A percentile compares a stretch with the other conserved stretches of the same genome.
These are phyloP conservation scores for Cerioporus squamosus DNA, from an alignment of 1,284 basidiomycete species.

Conservation along the genomic window DNA sequence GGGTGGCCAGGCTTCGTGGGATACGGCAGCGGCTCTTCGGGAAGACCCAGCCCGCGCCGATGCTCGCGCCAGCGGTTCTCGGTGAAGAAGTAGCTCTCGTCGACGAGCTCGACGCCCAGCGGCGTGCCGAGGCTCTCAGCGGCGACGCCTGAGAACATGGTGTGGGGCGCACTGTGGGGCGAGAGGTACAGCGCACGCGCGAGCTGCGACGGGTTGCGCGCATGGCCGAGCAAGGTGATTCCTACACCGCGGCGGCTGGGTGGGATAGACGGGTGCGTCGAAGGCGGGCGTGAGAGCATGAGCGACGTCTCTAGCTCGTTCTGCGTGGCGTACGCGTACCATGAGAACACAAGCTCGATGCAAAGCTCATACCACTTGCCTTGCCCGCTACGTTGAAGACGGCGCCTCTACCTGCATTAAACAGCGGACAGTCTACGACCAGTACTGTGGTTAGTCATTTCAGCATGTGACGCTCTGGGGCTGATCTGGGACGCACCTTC, in stretches of 20 bases:
- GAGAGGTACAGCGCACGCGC: slow-evolving; percentile 71
- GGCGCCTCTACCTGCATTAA: slow-evolving; percentile 80
- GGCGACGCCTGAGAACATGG: slow-evolving; percentile 68
- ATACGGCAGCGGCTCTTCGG: slow-evolving; percentile 59
- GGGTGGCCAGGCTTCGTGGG: slow-evolving; percentile 22
- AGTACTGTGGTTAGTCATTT: background rate
- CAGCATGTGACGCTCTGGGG: too few relatives aligned
- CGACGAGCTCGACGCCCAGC: slow-evolving; percentile 62
- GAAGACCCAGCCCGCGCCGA: slow-evolving; percentile 68
- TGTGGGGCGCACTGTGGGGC: slow-evolving; percentile 62
- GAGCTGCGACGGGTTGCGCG: slow-evolving; percentile 77
- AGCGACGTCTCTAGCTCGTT: slow-evolving; percentile 82
- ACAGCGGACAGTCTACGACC: slow-evolving; percentile 68
- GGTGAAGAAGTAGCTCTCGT: slow-evolving; percentile 79
- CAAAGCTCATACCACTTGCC: slow-evolving; percentile 39
- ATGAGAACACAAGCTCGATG: background rate
- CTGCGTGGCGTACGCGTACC: slow-evolving; percentile 39
- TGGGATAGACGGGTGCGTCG: slow-evolving; percentile 62
- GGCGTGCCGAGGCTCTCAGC: slow-evolving; percentile 64
- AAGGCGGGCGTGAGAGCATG: slow-evolving; percentile 77
- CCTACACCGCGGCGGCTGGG: slow-evolving; percentile 63
- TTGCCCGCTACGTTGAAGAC: slow-evolving; percentile 82
- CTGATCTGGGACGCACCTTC: slow-evolving; percentile 55
- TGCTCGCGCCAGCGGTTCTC: slow-evolving; percentile 77
- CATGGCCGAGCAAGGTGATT: slow-evolving; percentile 65